Evolutionary conservation across 805 yeast species (phyloP), one percentile per base, ranked within the genome.

Genomic region (Starmera quercuum): DNA sequence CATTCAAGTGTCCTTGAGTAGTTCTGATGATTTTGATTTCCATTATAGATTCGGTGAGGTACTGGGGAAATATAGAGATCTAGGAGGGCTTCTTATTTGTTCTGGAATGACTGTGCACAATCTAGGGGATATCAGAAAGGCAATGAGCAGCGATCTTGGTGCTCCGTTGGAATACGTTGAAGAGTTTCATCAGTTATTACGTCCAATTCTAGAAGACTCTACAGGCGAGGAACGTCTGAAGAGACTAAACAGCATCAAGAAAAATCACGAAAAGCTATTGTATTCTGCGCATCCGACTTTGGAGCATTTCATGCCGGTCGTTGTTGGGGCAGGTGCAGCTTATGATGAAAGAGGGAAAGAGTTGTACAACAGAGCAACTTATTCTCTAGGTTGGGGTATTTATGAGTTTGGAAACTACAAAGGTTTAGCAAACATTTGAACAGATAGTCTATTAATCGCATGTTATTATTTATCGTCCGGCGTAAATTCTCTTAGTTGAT

Each of bases 21-120:
- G 44, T 2, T 36, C 54, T 1, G 46, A 56, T 3, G 63, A 63
- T 21, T 59, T 63, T 26, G 75, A 71, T 36, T 41, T 71, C 20
- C 70, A 68, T 32, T 66, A 59, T 48, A 63, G 68, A 41, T 54
- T 83, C 30, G 95, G 94, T 4, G 54, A 69, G 39, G 66, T 63
- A 0, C 56, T 83, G 32, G 49, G 68, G 12, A 58, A 63, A 23
- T 71, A 75, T 42, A 64, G 87, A 40, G 60, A 64, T 2, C 54
- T 71, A 32, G 73, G 71, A 32, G 75, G 73, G 16, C 37, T 74
- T 35, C 59, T 83, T 3, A 53, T 83, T 5, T 69, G 75, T 34
- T 79, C 88, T 1, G 95, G 95, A 4, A 79, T 81, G 83, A 66
- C 85, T 6, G 92, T 82, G 16, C 94, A 83, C 55, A 84, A 83